These are phyloP conservation scores for Blepharisma japonicum DNA, from an alignment of 73 alveolate genomes.

Conservation along the genomic window DNA sequence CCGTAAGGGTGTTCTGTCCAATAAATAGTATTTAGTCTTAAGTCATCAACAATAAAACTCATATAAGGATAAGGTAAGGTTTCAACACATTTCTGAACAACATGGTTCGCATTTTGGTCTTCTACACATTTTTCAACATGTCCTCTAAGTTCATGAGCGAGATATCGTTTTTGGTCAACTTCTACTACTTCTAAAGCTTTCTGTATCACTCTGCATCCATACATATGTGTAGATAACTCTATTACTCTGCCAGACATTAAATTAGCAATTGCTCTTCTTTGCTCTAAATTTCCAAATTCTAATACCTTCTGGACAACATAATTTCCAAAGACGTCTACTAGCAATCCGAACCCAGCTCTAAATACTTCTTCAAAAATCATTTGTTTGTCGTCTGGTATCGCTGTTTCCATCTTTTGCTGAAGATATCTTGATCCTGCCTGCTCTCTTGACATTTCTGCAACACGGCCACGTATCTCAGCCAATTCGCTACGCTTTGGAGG, in stretches of 20 bases:
- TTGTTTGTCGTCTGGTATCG: constrained; percentile 44
- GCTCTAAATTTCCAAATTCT: constrained; percentile 29
- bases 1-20: constrained; percentile 51
- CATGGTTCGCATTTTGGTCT: constrained; percentile 31
- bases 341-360: constrained; percentile 36
- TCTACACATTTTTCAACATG: constrained; percentile 8
- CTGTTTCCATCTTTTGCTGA: constrained; percentile 57
- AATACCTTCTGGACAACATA: constrained; percentile 20
- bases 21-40: constrained; percentile 29
- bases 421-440: constrained; percentile 61
- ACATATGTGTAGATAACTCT: background rate
- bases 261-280: constrained; percentile 2
- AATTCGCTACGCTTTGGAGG: background rate
- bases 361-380: constrained; percentile 57
- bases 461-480: background rate
- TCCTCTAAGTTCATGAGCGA: constrained; percentile 52
- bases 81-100: constrained; percentile 39
- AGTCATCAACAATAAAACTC: constrained; percentile 30
- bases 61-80: constrained; percentile 21
- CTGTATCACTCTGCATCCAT: constrained; percentile 26
- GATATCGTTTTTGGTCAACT: constrained; percentile 45
- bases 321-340: constrained; percentile 24
- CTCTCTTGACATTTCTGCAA: constrained; percentile 40
- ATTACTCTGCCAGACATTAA: constrained; percentile 2
- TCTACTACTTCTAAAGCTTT: constrained; percentile 38